phyloP scores from a whole-genome alignment of 345 rosid genomes.

The Pseudoturritis turrita region DNA sequence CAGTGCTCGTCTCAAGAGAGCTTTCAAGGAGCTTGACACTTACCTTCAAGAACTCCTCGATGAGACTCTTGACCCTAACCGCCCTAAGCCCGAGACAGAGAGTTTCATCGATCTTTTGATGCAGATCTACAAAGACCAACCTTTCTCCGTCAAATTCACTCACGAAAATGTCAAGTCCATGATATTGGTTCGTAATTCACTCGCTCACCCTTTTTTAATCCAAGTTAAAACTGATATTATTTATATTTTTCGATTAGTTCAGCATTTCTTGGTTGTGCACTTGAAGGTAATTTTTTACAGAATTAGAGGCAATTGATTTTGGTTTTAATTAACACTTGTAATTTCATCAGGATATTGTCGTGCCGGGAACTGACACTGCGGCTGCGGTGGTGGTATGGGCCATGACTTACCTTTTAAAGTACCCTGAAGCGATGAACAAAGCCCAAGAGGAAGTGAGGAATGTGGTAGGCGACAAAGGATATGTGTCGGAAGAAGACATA shows the following conservation, averaged over 20 bases:
- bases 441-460: constrained; percentile 31
- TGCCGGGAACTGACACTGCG: constrained; percentile 36
- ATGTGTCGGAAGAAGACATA: constrained; percentile 31
- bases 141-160: constrained; percentile 28
- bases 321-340: background rate
- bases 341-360: constrained; percentile 28
- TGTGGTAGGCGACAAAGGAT: constrained; percentile 26
- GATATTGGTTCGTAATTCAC: constrained; percentile 24
- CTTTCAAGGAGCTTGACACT: constrained; percentile 28
- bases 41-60: constrained; percentile 38
- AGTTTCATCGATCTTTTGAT: constrained; percentile 32
- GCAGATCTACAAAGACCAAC: constrained; percentile 26
- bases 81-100: constrained; percentile 34
- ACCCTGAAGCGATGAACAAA: constrained; percentile 35
- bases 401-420: constrained; percentile 36
- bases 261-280: background rate
- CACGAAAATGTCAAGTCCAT: constrained; percentile 36
- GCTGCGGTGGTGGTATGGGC: constrained; percentile 39
- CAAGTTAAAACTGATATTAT: background rate
- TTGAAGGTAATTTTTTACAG: too few relatives aligned
- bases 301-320: background rate
- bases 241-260: background rate
- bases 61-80: constrained; percentile 34
- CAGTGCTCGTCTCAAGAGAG: constrained; percentile 23
- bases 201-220: background rate